phyloP scores from a whole-genome alignment of 306 rosid genomes.

The Corylus americana region DNA sequence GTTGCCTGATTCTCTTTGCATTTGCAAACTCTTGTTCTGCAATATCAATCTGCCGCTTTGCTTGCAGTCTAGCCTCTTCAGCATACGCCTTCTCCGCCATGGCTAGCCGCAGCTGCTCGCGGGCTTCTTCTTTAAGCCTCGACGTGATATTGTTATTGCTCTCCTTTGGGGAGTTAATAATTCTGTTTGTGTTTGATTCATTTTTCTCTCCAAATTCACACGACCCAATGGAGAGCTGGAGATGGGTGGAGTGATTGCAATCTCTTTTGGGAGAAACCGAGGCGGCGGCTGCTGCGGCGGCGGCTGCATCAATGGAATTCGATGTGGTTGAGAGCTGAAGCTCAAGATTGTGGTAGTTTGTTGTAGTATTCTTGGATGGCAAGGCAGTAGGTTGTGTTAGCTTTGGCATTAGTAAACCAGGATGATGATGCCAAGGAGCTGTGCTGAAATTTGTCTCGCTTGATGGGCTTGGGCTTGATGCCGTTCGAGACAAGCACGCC shows the following conservation, averaged over 20 bases:
- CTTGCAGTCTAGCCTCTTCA: constrained; percentile 83
- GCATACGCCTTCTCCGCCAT: constrained; percentile 76
- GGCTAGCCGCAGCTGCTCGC: constrained; percentile 69
- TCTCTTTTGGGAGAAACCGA: constrained; percentile 43
- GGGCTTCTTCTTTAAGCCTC: constrained; percentile 56
- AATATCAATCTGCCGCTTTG: constrained; percentile 68
- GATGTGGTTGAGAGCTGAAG: constrained; percentile 80
- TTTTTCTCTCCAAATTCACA: constrained; percentile 50
- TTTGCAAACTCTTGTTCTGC: constrained; percentile 83
- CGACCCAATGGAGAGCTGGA: constrained; percentile 90
- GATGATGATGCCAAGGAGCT: constrained; percentile 38
- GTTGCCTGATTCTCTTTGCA: constrained; percentile 82
- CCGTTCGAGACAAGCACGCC: constrained; percentile 85
- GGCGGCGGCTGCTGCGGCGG: neutral
- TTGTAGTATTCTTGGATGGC: constrained; percentile 19
- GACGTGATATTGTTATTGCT: constrained; percentile 31
- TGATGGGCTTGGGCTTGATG: constrained; percentile 92
- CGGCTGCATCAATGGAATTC: constrained; percentile 21
- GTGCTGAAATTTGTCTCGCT: constrained; percentile 82
- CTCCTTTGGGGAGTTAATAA: constrained; percentile 46
- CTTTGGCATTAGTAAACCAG: constrained; percentile 37
- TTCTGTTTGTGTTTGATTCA: constrained; percentile 34
- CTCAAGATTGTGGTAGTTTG: constrained; percentile 62
- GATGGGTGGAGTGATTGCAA: constrained; percentile 57
- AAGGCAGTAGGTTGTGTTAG: constrained; percentile 25